Evolutionary conservation across 129 eudicot species (phyloP).

Genomic region (Centrapalus pauciflorus): DNA sequence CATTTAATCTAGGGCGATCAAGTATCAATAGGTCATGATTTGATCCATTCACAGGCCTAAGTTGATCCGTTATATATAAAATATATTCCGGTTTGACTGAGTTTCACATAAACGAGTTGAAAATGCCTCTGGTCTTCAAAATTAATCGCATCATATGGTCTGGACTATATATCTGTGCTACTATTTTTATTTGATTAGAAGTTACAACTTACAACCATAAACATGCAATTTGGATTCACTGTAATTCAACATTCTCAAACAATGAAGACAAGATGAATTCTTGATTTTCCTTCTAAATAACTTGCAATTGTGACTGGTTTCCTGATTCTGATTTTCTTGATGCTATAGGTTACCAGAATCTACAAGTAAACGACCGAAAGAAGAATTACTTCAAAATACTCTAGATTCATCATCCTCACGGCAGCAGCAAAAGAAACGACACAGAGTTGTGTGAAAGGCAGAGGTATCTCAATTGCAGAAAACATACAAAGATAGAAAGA

Average conservation of each 20-base stretch:
- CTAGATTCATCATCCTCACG: slow-evolving; percentile 31
- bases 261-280: not conserved
- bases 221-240: not conserved
- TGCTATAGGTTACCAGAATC: slow-evolving; percentile 30
- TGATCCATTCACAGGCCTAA: not conserved
- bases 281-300: not conserved
- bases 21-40: too few species aligned
- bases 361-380: slow-evolving; percentile 27
- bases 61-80: too few species aligned
- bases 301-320: not conserved
- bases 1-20: too few species aligned
- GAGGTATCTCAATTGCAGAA: not conserved
- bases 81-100: too few species aligned
- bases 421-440: slow-evolving; percentile 31
- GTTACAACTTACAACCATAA: not conserved
- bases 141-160: not conserved
- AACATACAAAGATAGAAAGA: not conserved
- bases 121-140: not conserved
- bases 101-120: not conserved
- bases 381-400: slow-evolving; percentile 23
- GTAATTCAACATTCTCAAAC: not conserved
- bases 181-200: not conserved
- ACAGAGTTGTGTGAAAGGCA: slow-evolving; percentile 18
- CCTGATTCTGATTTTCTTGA: not conserved
- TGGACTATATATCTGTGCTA: not conserved